Conservation (phyloP, 2,329 filamentous ascomycete genomes). For the Verruconis gallopava region DNA sequence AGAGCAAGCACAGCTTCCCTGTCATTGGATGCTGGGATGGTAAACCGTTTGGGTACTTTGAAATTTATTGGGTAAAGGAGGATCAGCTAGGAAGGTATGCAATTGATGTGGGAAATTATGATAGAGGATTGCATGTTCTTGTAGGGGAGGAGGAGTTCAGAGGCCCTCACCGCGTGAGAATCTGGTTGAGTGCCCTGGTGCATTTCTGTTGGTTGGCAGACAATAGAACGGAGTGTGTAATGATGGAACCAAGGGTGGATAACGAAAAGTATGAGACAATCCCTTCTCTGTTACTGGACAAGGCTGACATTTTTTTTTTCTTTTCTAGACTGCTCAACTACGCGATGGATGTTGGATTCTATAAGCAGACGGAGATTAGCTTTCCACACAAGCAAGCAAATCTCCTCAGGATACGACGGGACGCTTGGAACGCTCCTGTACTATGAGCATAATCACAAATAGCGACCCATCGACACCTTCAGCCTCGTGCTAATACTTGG, state of each 20-base stretch:
- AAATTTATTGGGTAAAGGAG: conserved; percentile 97
- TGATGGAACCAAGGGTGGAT: conserved; percentile 82
- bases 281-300: not conserved
- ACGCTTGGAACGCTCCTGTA: conserved; percentile 47
- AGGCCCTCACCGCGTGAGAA: conserved; percentile 58
- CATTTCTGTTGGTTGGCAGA: conserved; percentile 75
- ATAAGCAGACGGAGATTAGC: conserved; percentile 71
- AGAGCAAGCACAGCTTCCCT: conserved; percentile 67
- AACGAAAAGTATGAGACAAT: conserved; percentile 71
- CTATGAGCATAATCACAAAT: conserved; percentile 1
- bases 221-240: conserved; percentile 66
- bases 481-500: too few species aligned
- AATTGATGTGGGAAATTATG: conserved; percentile 59
- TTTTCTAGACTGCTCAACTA: conserved; percentile 51
- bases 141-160: conserved; percentile 88
- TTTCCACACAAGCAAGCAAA: conserved; percentile 92
- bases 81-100: conserved; percentile 58
- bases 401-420: conserved; percentile 65
- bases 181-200: conserved; percentile 77
- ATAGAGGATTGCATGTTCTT: conserved; percentile 77
- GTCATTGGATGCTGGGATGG: conserved; percentile 90
- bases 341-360: conserved; percentile 63
- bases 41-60: conserved; percentile 91
- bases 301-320: not conserved
- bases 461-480: too few species aligned